These are phyloP conservation scores for Cichorium intybus DNA, from an alignment of 140 eudicot genomes.

Conservation along the genomic window DNA sequence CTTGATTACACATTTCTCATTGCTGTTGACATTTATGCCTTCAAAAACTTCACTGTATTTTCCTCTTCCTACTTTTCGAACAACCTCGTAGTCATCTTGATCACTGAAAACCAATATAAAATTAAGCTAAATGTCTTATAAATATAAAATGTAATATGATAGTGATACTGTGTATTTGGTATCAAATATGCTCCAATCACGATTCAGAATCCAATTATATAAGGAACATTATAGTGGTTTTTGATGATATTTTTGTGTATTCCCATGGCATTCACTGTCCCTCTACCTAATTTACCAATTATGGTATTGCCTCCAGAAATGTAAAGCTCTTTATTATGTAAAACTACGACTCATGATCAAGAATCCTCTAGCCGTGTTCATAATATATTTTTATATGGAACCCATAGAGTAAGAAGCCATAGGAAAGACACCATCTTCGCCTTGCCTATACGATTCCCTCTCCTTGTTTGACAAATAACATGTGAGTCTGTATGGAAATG, in stretches of 20 bases:
- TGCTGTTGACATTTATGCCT: conserved; percentile 80
- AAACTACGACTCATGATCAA: neutral
- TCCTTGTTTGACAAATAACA: neutral
- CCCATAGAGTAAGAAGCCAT: too few species aligned
- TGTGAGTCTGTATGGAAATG: neutral
- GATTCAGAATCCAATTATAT: too few species aligned
- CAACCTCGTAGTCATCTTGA: conserved; percentile 99
- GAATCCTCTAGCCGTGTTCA: too few species aligned
- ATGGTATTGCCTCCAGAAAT: too few species aligned
- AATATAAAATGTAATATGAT: conserved; percentile 7
- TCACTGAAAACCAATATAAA: conserved; percentile 52
- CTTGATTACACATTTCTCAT: conserved; percentile 84
- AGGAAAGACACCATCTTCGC: neutral
- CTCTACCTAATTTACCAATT: neutral
- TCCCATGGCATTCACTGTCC: too few species aligned
- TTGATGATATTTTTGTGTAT: too few species aligned
- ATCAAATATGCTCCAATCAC: too few species aligned
- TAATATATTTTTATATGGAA: too few species aligned
- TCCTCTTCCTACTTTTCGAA: conserved; percentile 98
- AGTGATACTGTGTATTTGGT: too few species aligned
- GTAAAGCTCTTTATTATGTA: too few species aligned
- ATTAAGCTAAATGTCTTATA: neutral
- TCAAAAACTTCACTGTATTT: conserved; percentile 98
- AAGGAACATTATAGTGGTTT: too few species aligned
- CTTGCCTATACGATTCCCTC: neutral